Base-by-base conservation (phyloP, 2,329 filamentous ascomycete species). In the Cadophora gregata region DNA sequence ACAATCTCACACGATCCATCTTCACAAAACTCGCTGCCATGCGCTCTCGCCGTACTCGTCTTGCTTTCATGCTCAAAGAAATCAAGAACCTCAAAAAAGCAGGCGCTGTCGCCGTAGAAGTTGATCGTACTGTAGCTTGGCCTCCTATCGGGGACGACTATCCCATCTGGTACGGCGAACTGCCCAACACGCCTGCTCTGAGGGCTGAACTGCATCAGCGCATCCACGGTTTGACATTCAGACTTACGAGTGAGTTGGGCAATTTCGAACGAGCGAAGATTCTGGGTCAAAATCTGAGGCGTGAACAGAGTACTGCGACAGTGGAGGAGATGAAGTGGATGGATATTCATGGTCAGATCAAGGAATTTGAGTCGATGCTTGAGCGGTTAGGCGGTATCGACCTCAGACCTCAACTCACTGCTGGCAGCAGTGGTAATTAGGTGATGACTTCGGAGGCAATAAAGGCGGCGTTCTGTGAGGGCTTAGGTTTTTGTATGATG, bases 321-420 rank as follows among this genome's bases (percentile, higher is more conserved):
- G 33, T 36, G 7, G 55, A 58, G 16, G 55, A 58, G 55, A 58
- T 58, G 55, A 58, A 58, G 55, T 58, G 55, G 55, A 16, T 58
- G 31, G 55, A 58, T 14, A 38, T 58, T 16, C 55, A 58, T 8
- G 12, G 55, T 24, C 55, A 58, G 55, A 27, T 58, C 7, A 38
- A 58, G 55, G 55, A 58, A 16, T 58, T 42, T 38, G 55, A 58
- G n/a, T 58, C 55, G 33, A 58, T 58, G 55, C n/a, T 42, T 25
- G 31, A 36, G n/a, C 55, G 55, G 9, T 25, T 42, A 21, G 55
- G 55, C 4, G 33, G 21, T 42, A n/a, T 58, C 21, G 55, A 58
- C 16, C 21, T 58, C 21, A 38, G 31, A 36, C 31, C 31, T 14
- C 55, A 14, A 19, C 31, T 58, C 7, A 38, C 55, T 21, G 42